phyloP scores from a whole-genome alignment of 78 protist species.

The Speleostelium caveatum region DNA sequence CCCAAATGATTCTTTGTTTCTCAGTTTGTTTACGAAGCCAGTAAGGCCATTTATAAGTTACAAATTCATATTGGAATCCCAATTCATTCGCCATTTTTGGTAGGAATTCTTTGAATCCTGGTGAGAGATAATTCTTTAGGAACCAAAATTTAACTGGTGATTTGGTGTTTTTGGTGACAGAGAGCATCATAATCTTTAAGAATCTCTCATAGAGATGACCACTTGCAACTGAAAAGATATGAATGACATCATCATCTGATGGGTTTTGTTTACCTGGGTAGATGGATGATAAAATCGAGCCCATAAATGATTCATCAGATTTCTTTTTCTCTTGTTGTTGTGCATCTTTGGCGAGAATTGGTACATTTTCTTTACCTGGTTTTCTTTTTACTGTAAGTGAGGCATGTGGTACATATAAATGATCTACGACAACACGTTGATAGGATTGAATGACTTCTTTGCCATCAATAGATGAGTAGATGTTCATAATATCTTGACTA shows the following conservation, averaged over 20 bases:
- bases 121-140: slow-evolving; percentile 92
- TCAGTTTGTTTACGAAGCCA: slow-evolving; percentile 96
- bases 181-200: slow-evolving; percentile 95
- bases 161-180: slow-evolving; percentile 86
- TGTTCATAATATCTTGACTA: slow-evolving; percentile 13
- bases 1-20: slow-evolving; percentile 99
- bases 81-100: slow-evolving; percentile 81
- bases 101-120: slow-evolving; percentile 88
- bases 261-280: background rate
- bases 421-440: slow-evolving; percentile 10
- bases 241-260: slow-evolving; percentile 81
- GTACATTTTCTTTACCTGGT: slow-evolving; percentile 39
- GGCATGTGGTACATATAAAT: background rate
- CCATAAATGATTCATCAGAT: background rate
- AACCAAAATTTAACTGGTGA: slow-evolving; percentile 98
- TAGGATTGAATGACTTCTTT: background rate
- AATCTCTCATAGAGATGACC: slow-evolving; percentile 99
- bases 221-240: slow-evolving; percentile 97
- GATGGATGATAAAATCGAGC: background rate
- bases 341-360: slow-evolving; percentile 5
- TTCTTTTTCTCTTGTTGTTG: background rate
- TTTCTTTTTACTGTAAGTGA: background rate
- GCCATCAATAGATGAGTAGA: background rate
- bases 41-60: slow-evolving; percentile 98
- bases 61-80: slow-evolving; percentile 93